Conservation (phyloP, 2,329 filamentous ascomycete genomes). For the Lanzia echinophila region DNA sequence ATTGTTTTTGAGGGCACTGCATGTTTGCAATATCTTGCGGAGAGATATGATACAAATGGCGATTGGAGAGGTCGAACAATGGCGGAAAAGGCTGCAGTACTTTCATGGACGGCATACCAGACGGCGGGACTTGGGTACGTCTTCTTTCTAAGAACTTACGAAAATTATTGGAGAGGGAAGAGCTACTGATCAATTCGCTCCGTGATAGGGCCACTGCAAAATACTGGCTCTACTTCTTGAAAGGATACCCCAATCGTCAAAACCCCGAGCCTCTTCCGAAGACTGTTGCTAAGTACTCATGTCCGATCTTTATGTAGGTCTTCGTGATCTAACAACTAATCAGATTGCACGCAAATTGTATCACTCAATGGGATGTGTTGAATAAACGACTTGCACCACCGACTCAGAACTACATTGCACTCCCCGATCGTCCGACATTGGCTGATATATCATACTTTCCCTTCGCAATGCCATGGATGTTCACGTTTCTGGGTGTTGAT, state of each 20-base stretch:
- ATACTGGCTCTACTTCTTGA: conserved; percentile 32
- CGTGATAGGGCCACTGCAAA: conserved; percentile 28
- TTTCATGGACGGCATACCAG: conserved; percentile 33
- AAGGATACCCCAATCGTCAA: conserved; percentile 26
- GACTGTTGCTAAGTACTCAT: conserved; percentile 8
- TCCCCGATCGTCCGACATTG: conserved; percentile 32
- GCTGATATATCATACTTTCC: conserved; percentile 34
- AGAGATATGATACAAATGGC: conserved; percentile 33
- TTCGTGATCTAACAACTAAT: neutral
- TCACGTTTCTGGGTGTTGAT: conserved; percentile 30
- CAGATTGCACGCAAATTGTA: conserved; percentile 24
- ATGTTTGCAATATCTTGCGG: conserved; percentile 33
- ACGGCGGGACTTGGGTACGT: conserved; percentile 32
- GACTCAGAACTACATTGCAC: conserved; percentile 31
- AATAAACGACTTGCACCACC: conserved; percentile 20
- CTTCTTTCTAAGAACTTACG: neutral
- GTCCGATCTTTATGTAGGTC: conserved; percentile 1
- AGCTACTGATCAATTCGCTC: neutral
- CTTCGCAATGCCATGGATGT: conserved; percentile 35
- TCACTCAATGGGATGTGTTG: conserved; percentile 29
- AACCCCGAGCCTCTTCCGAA: conserved; percentile 20
- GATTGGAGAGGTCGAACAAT: conserved; percentile 29
- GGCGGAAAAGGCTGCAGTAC: conserved; percentile 26
- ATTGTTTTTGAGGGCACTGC: conserved; percentile 35
- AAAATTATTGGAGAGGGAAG: neutral